Evolutionary conservation across 495 filamentous ascomycete species (phyloP).

Genomic region (Neurospora sublineolata): DNA sequence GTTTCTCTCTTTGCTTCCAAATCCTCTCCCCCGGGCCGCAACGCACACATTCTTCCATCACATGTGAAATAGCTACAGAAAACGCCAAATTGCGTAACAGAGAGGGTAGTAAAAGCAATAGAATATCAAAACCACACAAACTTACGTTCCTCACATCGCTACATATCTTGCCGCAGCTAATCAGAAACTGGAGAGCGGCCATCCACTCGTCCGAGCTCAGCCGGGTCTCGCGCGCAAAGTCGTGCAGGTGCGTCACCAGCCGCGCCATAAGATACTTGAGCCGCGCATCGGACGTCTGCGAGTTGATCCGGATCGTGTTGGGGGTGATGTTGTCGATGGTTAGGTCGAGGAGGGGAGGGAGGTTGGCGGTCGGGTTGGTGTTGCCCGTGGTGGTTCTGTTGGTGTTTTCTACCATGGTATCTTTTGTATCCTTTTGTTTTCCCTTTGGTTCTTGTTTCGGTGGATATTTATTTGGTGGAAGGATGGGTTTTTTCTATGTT

Average conservation of each 20-base stretch:
- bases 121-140: neutral
- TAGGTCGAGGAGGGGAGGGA: conserved; percentile 50
- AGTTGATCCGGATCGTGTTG: conserved; percentile 64
- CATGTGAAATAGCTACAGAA: neutral
- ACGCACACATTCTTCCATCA: neutral
- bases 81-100: neutral
- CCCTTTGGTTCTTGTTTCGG: neutral
- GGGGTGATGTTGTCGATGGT: conserved; percentile 77
- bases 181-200: conserved; percentile 58
- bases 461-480: neutral
- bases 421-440: neutral
- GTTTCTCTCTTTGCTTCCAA: neutral
- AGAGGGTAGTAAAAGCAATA: neutral
- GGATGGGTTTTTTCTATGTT: neutral
- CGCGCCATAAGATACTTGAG: conserved; percentile 62
- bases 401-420: neutral
- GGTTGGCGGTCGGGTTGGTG: conserved; percentile 6
- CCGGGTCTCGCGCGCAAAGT: conserved; percentile 71
- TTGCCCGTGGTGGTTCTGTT: neutral
- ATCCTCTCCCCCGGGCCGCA: neutral
- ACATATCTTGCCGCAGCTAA: conserved; percentile 61
- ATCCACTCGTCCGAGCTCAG: conserved; percentile 75
- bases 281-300: conserved; percentile 51
- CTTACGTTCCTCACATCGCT: conserved; percentile 47
- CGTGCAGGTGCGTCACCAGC: conserved; percentile 69